phyloP scores from a whole-genome alignment of 208 protist genomes.

The Zelonia costaricensis region DNA sequence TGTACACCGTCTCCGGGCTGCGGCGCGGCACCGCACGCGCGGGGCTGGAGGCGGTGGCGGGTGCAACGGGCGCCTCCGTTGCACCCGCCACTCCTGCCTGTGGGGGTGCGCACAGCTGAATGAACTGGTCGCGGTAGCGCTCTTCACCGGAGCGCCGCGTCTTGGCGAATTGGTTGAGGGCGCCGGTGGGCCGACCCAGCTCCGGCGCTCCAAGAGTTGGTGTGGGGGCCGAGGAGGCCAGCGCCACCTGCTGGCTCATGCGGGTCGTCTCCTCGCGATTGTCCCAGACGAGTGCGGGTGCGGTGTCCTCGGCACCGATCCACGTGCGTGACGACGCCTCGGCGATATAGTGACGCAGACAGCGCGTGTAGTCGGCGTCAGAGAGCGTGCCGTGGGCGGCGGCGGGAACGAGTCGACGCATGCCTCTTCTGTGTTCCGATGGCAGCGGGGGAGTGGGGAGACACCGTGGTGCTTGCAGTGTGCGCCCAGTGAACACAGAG shows the following conservation, averaged over 20 bases:
- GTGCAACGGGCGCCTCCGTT: too few species aligned
- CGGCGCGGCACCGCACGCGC: neutral
- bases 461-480: too few species aligned
- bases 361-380: slow-evolving; percentile 14
- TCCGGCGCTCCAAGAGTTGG: too few species aligned
- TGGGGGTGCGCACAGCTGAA: neutral
- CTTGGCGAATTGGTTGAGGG: too few species aligned
- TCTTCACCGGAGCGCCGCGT: too few species aligned
- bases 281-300: slow-evolving; percentile 27
- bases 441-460: too few species aligned
- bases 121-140: slow-evolving; percentile 18
- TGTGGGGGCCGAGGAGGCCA: too few species aligned
- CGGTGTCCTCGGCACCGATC: slow-evolving; percentile 14
- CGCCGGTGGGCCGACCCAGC: too few species aligned
- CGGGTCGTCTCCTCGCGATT: neutral
- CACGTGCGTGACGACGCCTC: slow-evolving; percentile 1
- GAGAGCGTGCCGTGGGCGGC: slow-evolving; percentile 13
- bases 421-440: too few species aligned
- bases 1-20: neutral
- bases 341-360: slow-evolving; percentile 16
- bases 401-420: slow-evolving; percentile 9
- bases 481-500: too few species aligned
- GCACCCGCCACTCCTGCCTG: too few species aligned
- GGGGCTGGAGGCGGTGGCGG: too few species aligned
- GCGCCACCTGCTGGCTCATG: neutral